Base-by-base conservation (phyloP, 2,329 filamentous ascomycete genomes). In the Alternaria burnsii region DNA sequence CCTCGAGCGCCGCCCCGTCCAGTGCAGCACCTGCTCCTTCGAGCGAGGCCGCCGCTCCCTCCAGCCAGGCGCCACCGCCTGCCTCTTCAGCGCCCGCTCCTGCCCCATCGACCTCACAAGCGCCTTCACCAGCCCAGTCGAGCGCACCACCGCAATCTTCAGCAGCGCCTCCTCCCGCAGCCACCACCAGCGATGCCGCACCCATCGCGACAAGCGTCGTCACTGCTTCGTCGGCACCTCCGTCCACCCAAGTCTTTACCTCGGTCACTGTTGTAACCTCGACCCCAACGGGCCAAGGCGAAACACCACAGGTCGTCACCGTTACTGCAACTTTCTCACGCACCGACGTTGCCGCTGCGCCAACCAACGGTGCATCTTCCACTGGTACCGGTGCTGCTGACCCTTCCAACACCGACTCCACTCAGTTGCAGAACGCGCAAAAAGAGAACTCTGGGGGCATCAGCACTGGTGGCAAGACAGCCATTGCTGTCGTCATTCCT, bases 401-500 rank as follows among this genome's bases (percentile, higher is more conserved):
- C 53, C 36, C 54, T 22, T 57, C 62, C n/a, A 67, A 47, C 59
- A 58, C 60, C 43, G 61, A 56, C 59, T 30, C 61, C 10, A 58
- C 59, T 30, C 44, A 58, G 38, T 51, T 67, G 42, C 50, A 69
- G 53, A 59, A 69, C 6, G 64, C 56, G 26, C 42, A 62, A 18
- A 62, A 52, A 11, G 57, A 64, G 9, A 55, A 42, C 34, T 58
- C 58, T 24, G 66, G 58, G 6, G 85, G 87, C 2, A 80, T 94
- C 8, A 82, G 76, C 67, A 84, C 85, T 48, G 84, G 85, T 34
- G 90, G 90, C 48, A 94, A 87, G 69, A 97, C 97, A 63, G 94
- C 95, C 8, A 89, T 98, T 52, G 94, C 94, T 3, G 95, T 99
- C 0, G 93, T 97, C 6, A 91, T 98, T 2, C 95, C 95, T 5